phyloP scores from a whole-genome alignment of 2,329 filamentous ascomycete genomes.

The Colletotrichum scovillei region DNA sequence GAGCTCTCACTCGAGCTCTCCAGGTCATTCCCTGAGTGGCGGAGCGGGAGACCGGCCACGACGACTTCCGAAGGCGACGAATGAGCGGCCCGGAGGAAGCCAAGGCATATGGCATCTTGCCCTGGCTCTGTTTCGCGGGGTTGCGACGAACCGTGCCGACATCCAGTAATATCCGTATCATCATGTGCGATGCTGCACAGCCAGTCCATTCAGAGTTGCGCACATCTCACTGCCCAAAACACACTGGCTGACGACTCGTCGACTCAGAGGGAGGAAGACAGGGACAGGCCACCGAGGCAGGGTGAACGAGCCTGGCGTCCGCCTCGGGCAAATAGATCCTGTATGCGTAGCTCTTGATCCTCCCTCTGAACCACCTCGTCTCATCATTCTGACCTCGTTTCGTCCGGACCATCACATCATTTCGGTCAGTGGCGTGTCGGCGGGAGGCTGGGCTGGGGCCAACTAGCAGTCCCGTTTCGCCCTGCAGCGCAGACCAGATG shows the following conservation, averaged over 20 bases:
- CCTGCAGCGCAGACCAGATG: slow-evolving; percentile 23
- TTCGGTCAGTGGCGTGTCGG: slow-evolving; percentile 13
- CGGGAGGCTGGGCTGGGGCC: slow-evolving; percentile 18
- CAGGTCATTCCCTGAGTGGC: slow-evolving; percentile 15
- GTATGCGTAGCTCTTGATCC: not conserved
- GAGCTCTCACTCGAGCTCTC: not conserved
- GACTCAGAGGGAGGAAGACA: slow-evolving; percentile 3
- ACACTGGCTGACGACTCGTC: not conserved
- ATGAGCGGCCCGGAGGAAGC: slow-evolving; percentile 16
- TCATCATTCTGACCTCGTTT: slow-evolving; percentile 17
- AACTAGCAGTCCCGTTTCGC: slow-evolving; percentile 15
- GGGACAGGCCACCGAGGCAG: slow-evolving; percentile 1
- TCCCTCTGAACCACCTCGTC: slow-evolving; percentile 29
- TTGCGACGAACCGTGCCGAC: slow-evolving; percentile 18
- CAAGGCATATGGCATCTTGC: slow-evolving; percentile 25
- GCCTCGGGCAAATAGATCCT: slow-evolving; percentile 4
- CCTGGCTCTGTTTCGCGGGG: slow-evolving; percentile 27
- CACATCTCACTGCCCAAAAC: slow-evolving; percentile 1
- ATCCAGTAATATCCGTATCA: slow-evolving; percentile 8
- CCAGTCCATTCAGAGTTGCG: slow-evolving; percentile 10
- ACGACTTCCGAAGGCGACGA: slow-evolving; percentile 16
- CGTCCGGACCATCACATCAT: slow-evolving; percentile 11
- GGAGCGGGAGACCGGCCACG: slow-evolving; percentile 14
- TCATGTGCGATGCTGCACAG: slow-evolving; percentile 2
- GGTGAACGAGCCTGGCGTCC: slow-evolving; percentile 6